Conservation (phyloP, 2,329 filamentous ascomycete species). For the Neonectria faginata region DNA sequence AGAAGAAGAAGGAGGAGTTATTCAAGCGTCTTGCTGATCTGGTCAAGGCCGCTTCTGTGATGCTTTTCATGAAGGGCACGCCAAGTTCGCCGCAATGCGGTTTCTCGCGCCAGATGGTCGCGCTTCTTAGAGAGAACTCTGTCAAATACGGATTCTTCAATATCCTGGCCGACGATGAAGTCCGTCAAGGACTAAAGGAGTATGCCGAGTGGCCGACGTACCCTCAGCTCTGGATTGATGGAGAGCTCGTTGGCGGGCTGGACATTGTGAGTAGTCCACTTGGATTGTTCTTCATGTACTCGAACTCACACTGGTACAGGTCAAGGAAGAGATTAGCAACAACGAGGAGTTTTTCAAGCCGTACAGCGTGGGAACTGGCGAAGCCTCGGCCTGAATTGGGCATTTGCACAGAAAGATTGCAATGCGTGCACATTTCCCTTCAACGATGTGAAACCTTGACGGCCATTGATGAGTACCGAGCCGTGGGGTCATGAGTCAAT, state of each 20-base stretch:
- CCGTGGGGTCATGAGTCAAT: conserved; percentile 1
- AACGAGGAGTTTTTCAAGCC: conserved; percentile 84
- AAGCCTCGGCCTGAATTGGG: conserved; percentile 52
- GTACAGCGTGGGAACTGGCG: conserved; percentile 67
- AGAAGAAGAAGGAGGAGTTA: conserved; percentile 83
- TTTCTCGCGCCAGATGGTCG: conserved; percentile 91
- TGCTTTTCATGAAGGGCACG: conserved; percentile 99
- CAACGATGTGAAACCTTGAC: conserved; percentile 22
- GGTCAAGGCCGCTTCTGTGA: conserved; percentile 95
- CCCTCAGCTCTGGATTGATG: conserved; percentile 92
- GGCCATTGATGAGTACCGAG: neutral
- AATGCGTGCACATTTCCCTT: conserved; percentile 9
- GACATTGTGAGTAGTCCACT: conserved; percentile 81
- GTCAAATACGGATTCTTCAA: conserved; percentile 99
- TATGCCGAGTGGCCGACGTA: conserved; percentile 99
- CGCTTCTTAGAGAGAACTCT: conserved; percentile 85
- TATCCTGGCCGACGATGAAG: conserved; percentile 96
- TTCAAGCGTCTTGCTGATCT: conserved; percentile 83
- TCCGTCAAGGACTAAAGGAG: conserved; percentile 94
- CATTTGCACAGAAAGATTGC: conserved; percentile 23
- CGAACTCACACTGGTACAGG: conserved; percentile 62
- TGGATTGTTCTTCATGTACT: neutral
- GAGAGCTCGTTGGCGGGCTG: conserved; percentile 90
- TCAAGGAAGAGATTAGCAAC: conserved; percentile 92
- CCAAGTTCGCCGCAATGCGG: conserved; percentile 89